Conservation (phyloP, 257 asterid species). For the Salvia hispanica region DNA sequence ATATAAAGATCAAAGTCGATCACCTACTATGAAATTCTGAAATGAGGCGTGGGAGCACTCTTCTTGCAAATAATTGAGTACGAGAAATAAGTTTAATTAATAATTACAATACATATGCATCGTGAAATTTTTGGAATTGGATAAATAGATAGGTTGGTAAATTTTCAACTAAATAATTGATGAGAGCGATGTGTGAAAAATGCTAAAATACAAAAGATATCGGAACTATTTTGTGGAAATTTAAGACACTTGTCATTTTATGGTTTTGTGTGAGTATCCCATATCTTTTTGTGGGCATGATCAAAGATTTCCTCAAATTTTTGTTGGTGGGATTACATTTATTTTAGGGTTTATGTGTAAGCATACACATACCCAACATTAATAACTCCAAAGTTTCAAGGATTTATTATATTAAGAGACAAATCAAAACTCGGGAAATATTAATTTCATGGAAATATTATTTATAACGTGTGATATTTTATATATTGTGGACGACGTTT, state of each 20-base stretch:
- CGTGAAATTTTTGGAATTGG: neutral
- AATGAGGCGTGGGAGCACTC: too few species aligned
- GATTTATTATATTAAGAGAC: constrained; percentile 20
- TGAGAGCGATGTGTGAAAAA: constrained; percentile 5
- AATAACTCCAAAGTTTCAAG: constrained; percentile 2
- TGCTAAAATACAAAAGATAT: neutral
- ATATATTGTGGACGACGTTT: constrained; percentile 36
- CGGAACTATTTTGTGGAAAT: neutral
- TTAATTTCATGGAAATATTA: constrained; percentile 4
- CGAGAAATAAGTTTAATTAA: too few species aligned
- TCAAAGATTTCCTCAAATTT: constrained; percentile 16
- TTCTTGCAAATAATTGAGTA: neutral
- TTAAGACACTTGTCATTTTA: constrained; percentile 16
- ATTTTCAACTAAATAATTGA: neutral
- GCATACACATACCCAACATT: neutral
- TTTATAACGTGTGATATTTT: constrained; percentile 28
- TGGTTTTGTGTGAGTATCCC: constrained; percentile 22
- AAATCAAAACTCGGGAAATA: constrained; percentile 10
- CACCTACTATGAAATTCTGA: too few species aligned
- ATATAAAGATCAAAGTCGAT: too few species aligned
- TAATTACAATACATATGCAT: neutral
- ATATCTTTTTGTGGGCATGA: constrained; percentile 21
- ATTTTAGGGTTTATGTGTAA: constrained; percentile 13
- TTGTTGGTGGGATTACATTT: constrained; percentile 4
- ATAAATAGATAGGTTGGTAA: neutral